Percentiles rank a stretch among this genome's conserved stretches.
phyloP scores from a whole-genome alignment of 805 yeast genomes.

The Barnettozyma wickerhamii region DNA sequence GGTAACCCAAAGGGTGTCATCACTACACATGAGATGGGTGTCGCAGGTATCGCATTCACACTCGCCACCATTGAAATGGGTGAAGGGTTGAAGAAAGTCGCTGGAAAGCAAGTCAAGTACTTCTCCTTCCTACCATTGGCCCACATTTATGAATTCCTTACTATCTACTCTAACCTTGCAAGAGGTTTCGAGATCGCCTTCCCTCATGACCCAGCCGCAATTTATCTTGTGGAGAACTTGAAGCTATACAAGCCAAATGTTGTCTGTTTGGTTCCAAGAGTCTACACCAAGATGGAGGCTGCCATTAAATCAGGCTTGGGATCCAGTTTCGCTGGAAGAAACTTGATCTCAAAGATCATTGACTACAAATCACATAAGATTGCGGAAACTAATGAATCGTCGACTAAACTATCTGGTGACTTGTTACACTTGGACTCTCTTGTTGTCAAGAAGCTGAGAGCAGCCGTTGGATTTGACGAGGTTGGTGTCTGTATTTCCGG shows the following conservation, averaged over 20 bases:
- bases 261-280: conserved; percentile 50
- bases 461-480: conserved; percentile 36
- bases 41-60: conserved; percentile 31
- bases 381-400: conserved; percentile 10
- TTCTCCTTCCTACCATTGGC: conserved; percentile 50
- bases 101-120: conserved; percentile 28
- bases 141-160: conserved; percentile 50
- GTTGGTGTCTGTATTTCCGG: conserved; percentile 35
- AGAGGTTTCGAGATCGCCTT: conserved; percentile 39
- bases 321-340: conserved; percentile 7
- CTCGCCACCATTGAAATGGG: conserved; percentile 23
- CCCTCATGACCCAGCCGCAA: conserved; percentile 39
- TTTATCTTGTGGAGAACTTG: conserved; percentile 47
- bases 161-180: conserved; percentile 33
- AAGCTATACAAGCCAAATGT: conserved; percentile 40
- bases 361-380: conserved; percentile 7
- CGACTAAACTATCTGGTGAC: conserved; percentile 4
- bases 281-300: conserved; percentile 48
- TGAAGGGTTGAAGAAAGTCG: conserved; percentile 9
- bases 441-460: conserved; percentile 25
- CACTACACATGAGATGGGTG: conserved; percentile 38
- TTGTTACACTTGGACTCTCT: conserved; percentile 29
- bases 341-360: conserved; percentile 7
- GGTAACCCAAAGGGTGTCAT: conserved; percentile 64
- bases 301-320: conserved; percentile 38